A percentile compares a stretch with the other conserved stretches of the same genome.
Evolutionary conservation across 768 basidiomycete genomes (phyloP).

Genomic region (Phlebiopsis flavidoalba): DNA sequence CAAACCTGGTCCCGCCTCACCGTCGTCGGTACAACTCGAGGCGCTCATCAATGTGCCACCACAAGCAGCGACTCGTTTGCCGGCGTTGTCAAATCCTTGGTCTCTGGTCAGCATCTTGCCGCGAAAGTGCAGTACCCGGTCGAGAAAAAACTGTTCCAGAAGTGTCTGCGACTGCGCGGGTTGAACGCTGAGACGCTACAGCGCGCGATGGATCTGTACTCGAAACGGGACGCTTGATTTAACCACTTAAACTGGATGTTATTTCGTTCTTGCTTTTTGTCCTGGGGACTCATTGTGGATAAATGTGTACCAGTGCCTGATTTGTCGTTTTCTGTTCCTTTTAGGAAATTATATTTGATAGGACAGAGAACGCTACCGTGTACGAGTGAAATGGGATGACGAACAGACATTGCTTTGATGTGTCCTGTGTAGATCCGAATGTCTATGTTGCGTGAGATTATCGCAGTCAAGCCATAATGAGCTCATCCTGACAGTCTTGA

Average conservation of each 20-base stretch:
- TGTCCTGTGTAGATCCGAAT: too few species aligned
- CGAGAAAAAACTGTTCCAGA: conserved; percentile 75
- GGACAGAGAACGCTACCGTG: background rate
- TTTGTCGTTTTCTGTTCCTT: background rate
- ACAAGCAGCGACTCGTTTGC: conserved; percentile 84
- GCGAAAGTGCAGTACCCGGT: conserved; percentile 62
- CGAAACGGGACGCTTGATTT: conserved; percentile 15
- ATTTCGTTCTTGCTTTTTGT: background rate
- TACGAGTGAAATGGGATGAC: too few species aligned
- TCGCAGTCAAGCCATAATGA: too few species aligned
- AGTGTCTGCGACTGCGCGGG: conserved; percentile 66
- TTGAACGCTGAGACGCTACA: conserved; percentile 52
- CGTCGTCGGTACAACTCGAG: conserved; percentile 73
- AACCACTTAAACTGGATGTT: background rate
- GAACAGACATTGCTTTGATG: too few species aligned
- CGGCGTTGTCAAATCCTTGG: conserved; percentile 72
- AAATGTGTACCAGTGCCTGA: background rate
- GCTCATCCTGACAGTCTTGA: too few species aligned
- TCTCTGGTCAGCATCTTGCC: conserved; percentile 80
- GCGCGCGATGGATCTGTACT: conserved; percentile 37
- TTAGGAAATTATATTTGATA: background rate
- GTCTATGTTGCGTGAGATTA: too few species aligned
- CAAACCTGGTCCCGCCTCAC: conserved; percentile 65
- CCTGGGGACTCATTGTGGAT: background rate
- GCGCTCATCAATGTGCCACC: conserved; percentile 85